Percentiles rank a stretch among this genome's conserved stretches.
Conservation (phyloP, 108 stramenopile species). For the Skeletonema marinoi region DNA sequence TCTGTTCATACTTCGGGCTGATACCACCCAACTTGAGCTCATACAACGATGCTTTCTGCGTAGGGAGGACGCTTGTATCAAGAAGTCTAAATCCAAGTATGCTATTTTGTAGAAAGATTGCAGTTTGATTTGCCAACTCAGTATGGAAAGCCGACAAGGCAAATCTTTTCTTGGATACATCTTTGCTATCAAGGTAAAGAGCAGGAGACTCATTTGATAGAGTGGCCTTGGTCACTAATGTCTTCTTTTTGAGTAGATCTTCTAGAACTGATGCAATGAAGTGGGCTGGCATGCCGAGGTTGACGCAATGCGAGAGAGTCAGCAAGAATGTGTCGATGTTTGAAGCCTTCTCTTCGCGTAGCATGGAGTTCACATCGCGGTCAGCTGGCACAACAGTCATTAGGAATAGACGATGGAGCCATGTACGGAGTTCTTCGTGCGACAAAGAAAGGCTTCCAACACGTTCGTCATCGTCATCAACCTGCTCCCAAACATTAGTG, state of each 20-base stretch:
- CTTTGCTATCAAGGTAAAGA: neutral
- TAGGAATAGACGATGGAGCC: slow-evolving; percentile 18
- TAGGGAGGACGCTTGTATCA: slow-evolving; percentile 11
- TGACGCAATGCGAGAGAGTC: slow-evolving; percentile 19
- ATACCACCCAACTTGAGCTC: slow-evolving; percentile 20
- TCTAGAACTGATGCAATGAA: slow-evolving; percentile 14
- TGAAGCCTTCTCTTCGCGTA: slow-evolving; percentile 23
- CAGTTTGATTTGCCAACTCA: slow-evolving; percentile 28
- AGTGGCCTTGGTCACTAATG: slow-evolving; percentile 16
- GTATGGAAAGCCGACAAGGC: slow-evolving; percentile 16
- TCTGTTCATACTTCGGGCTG: neutral
- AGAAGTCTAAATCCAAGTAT: slow-evolving; percentile 14
- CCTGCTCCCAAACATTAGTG: slow-evolving; percentile 2
- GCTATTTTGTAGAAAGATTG: slow-evolving; percentile 22
- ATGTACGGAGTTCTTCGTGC: slow-evolving; percentile 4
- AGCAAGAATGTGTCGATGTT: slow-evolving; percentile 5
- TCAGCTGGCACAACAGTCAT: slow-evolving; percentile 11
- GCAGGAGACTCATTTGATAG: slow-evolving; percentile 30
- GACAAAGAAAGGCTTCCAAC: neutral
- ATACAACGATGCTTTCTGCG: slow-evolving; percentile 16
- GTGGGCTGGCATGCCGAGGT: slow-evolving; percentile 16
- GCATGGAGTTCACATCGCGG: slow-evolving; percentile 5
- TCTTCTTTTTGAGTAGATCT: slow-evolving; percentile 7
- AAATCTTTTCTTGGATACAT: slow-evolving; percentile 11
- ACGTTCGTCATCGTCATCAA: slow-evolving; percentile 3